phyloP scores from a whole-genome alignment of 805 yeast genomes.

The Monosporozyma siamensis region DNA sequence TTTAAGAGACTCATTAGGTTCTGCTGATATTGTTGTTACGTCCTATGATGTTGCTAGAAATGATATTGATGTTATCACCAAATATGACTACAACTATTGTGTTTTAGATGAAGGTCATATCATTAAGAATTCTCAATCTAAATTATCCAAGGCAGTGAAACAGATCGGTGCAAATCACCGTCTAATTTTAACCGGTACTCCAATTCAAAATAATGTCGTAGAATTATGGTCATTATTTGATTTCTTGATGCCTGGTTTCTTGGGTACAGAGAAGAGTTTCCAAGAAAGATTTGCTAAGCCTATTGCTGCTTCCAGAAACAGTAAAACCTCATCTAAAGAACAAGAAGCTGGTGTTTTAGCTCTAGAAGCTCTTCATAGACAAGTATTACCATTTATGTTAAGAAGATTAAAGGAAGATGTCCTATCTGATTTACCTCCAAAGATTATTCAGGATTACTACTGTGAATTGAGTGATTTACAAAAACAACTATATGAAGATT shows the following conservation, averaged over 20 bases:
- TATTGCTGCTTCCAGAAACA: conserved; percentile 84
- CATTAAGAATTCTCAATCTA: conserved; percentile 83
- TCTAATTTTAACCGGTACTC: conserved; percentile 89
- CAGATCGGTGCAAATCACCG: conserved; percentile 78
- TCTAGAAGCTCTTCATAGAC: conserved; percentile 90
- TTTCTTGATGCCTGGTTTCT: conserved; percentile 96
- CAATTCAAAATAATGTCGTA: conserved; percentile 92
- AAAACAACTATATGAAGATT: conserved; percentile 77
- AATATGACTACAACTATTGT: conserved; percentile 78
- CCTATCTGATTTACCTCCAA: conserved; percentile 91
- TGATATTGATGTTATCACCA: conserved; percentile 58
- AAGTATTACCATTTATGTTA: conserved; percentile 90
- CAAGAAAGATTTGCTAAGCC: conserved; percentile 97
- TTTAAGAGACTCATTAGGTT: conserved; percentile 42
- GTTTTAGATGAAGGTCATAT: conserved; percentile 97
- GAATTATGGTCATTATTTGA: conserved; percentile 98
- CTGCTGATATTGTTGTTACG: conserved; percentile 81
- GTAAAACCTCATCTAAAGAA: conserved; percentile 81
- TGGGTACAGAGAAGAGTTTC: conserved; percentile 89
- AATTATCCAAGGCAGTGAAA: conserved; percentile 83
- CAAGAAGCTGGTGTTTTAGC: conserved; percentile 97
- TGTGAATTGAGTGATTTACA: conserved; percentile 92
- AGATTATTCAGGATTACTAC: conserved; percentile 95
- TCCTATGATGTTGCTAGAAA: conserved; percentile 95
- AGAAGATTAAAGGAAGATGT: conserved; percentile 96